Evolutionary conservation across 148 eudicot genomes (phyloP), one percentile per base, ranked within the genome.

Genomic region (Fagopyrum esculentum): DNA sequence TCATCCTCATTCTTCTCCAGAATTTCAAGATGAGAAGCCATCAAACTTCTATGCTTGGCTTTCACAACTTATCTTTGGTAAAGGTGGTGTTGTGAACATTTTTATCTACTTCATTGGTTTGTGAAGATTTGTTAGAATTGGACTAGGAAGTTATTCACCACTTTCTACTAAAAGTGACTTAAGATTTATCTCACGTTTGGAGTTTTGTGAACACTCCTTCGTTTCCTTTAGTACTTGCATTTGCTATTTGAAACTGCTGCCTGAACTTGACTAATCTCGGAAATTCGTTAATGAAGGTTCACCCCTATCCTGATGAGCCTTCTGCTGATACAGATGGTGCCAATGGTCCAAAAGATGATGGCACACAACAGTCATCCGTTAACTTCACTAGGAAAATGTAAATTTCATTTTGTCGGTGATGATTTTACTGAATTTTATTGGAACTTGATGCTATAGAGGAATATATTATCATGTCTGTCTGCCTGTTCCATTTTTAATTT

Each of bases 261-360:
- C 35, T 71, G 55, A 8, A 45, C 54, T 26, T 12, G 8, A 13
- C 45, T 49, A 49, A 54, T 55, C 5, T 55, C 17, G 46, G n/a
- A 35, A 12, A 66, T 40, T 35, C 16, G 19, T 51, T 75, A 17
- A 29, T 75, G 80, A 84, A 95, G 99, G 99, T 95, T 80, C 75
- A 81, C 74, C 85, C 94, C 16, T n/a, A 68, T 48, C 69, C 86
- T 73, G 91, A 89, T 72, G 90, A 80, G 29, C 83, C 80, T 81
- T 74, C 87, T 66, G 75, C 70, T 48, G 86, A 89, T 77, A 81
- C 45, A 17, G 83, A 80, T 73, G 85, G 81, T 71, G 83, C 78
- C 63, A 66, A 16, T 35, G 71, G 82, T 75, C 69, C 81, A 15
- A 81, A 51, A 76, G 76, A 78, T 49, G 87, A 86, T 77, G 80